Evolutionary conservation across 2,329 filamentous ascomycete species (phyloP).

Genomic region (Scytalidium sp.): DNA sequence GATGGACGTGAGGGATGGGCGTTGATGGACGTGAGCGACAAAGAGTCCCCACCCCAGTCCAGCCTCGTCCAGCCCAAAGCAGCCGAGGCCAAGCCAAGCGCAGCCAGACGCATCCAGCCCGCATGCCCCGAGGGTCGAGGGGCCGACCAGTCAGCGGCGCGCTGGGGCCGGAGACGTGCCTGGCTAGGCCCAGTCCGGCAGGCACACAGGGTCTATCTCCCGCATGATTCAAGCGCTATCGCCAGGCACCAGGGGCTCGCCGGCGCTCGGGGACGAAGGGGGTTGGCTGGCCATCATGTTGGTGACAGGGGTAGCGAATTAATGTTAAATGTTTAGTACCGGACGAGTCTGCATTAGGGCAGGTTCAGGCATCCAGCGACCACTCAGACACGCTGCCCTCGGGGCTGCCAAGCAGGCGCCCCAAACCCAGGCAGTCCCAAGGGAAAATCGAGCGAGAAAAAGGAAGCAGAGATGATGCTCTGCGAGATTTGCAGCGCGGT

Average conservation of each 20-base stretch:
- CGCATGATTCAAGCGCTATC: not conserved
- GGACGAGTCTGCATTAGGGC: too few species aligned
- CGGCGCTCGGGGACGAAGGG: too few species aligned
- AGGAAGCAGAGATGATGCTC: not conserved
- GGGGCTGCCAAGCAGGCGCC: too few species aligned
- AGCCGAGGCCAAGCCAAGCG: not conserved
- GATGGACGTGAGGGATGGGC: too few species aligned
- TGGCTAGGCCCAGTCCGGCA: not conserved
- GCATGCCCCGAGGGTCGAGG: not conserved
- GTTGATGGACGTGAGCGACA: too few species aligned
- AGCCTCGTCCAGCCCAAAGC: too few species aligned
- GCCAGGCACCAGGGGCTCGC: not conserved
- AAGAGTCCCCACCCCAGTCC: too few species aligned
- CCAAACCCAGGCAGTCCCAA: too few species aligned
- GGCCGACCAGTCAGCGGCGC: not conserved
- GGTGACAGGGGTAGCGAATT: conserved; percentile 7
- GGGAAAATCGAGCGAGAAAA: too few species aligned
- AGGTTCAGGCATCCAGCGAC: too few species aligned
- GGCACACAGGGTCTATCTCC: not conserved
- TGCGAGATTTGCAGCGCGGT: not conserved
- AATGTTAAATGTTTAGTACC: too few species aligned
- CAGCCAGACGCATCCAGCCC: not conserved
- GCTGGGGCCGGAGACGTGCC: not conserved
- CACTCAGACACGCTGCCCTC: too few species aligned
- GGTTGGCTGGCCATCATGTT: not conserved